Percentiles rank a stretch among this genome's conserved stretches.
phyloP scores from a whole-genome alignment of 73 alveolate species.

The Tetrahymena borealis region DNA sequence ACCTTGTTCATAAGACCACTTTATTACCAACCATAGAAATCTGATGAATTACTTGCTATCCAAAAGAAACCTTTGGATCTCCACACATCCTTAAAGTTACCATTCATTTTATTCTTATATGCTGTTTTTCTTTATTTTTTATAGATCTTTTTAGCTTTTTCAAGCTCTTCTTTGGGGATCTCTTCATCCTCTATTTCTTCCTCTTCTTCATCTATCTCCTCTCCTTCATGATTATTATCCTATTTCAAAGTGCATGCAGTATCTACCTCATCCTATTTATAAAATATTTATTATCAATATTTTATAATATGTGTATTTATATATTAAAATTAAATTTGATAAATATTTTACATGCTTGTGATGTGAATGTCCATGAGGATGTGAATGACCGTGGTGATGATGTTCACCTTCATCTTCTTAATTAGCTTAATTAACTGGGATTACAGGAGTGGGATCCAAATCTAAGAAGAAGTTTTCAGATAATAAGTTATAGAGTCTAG shows the following conservation, averaged over 20 bases:
- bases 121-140: conserved; percentile 5
- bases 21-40: conserved; percentile 10
- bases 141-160: background rate
- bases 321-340: no score
- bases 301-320: no score
- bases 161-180: background rate
- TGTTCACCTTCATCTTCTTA: background rate
- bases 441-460: background rate
- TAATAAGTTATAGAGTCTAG: conserved; percentile 9
- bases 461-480: background rate
- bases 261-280: background rate
- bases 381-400: background rate
- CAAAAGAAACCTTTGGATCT: conserved; percentile 23
- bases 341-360: background rate
- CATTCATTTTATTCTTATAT: background rate
- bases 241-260: background rate
- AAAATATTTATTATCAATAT: background rate
- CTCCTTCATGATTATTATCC: background rate
- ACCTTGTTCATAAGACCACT: conserved; percentile 5
- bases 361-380: background rate
- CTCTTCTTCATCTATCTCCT: background rate
- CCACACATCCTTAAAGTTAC: background rate
- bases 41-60: background rate
- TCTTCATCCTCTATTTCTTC: background rate
- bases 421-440: background rate